Conservation (phyloP, 257 asterid species). For the Plantago major region DNA sequence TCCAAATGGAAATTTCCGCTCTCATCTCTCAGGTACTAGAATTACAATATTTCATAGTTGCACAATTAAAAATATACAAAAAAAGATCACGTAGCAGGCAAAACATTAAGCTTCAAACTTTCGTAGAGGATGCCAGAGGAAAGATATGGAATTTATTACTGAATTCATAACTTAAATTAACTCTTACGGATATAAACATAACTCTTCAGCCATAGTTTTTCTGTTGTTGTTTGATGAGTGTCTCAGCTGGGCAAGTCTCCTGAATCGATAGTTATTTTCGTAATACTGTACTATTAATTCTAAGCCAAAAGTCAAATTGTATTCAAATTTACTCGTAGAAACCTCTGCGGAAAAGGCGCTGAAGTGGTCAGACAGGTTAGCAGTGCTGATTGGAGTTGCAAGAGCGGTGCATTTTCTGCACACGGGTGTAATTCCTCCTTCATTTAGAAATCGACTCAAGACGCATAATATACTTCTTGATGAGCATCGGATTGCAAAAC, state of each 20-base stretch:
- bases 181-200: too few species aligned
- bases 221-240: too few species aligned
- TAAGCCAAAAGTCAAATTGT: conserved; percentile 14
- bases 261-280: too few species aligned
- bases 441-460: conserved; percentile 61
- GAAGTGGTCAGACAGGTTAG: conserved; percentile 87
- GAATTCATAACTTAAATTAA: too few species aligned
- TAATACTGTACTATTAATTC: neutral
- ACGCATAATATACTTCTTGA: conserved; percentile 76
- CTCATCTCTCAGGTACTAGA: conserved; percentile 76
- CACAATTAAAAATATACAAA: too few species aligned
- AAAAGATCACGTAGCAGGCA: too few species aligned
- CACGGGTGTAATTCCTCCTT: conserved; percentile 83
- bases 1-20: conserved; percentile 64
- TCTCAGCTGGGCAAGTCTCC: too few species aligned
- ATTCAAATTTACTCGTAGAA: conserved; percentile 40
- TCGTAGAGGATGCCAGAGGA: too few species aligned
- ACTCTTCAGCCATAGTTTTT: too few species aligned
- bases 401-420: conserved; percentile 93
- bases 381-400: conserved; percentile 75
- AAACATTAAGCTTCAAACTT: too few species aligned
- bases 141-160: too few species aligned
- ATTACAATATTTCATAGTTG: neutral
- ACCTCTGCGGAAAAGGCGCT: conserved; percentile 55
- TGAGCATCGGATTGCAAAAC: conserved; percentile 76